phyloP scores from a whole-genome alignment of 139 green algal species.

The Nannochloris sp. region DNA sequence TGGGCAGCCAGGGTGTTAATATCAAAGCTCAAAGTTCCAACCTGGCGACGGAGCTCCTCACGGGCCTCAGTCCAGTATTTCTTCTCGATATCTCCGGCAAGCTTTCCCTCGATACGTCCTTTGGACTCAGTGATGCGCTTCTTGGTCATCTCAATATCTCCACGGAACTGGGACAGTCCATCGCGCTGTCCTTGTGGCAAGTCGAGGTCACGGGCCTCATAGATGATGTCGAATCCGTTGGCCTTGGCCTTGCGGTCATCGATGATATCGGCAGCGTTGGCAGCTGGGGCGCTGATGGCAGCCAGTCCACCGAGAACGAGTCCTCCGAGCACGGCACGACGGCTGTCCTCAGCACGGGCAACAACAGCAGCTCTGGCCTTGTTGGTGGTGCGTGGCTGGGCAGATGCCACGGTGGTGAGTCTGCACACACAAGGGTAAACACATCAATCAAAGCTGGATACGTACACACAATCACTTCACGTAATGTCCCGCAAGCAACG shows the following conservation, averaged over 20 bases:
- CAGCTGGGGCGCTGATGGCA: conserved; percentile 31
- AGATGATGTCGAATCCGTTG: conserved; percentile 82
- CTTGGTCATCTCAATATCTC: conserved; percentile 52
- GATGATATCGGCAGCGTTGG: conserved; percentile 63
- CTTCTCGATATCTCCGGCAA: conserved; percentile 66
- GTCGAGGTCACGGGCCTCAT: conserved; percentile 84
- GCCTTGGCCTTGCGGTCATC: conserved; percentile 59
- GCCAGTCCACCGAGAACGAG: conserved; percentile 58
- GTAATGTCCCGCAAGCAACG: too few species aligned
- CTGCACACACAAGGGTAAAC: conserved; percentile 7
- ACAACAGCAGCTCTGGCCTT: conserved; percentile 2
- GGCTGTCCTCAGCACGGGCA: conserved; percentile 36
- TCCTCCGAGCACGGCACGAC: conserved; percentile 52
- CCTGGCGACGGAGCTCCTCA: conserved; percentile 70
- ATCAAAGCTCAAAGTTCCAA: conserved; percentile 85
- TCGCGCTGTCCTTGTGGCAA: conserved; percentile 64
- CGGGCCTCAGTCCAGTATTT: conserved; percentile 80
- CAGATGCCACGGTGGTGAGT: not conserved
- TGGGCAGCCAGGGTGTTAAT: conserved; percentile 62
- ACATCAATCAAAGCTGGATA: too few species aligned
- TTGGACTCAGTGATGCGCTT: conserved; percentile 60
- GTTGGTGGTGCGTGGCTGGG: conserved; percentile 3
- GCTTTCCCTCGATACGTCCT: conserved; percentile 62
- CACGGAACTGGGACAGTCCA: conserved; percentile 50
- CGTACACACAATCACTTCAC: too few species aligned